phyloP scores from a whole-genome alignment of 2,329 filamentous ascomycete genomes.

The Waltergamsia citrina region DNA sequence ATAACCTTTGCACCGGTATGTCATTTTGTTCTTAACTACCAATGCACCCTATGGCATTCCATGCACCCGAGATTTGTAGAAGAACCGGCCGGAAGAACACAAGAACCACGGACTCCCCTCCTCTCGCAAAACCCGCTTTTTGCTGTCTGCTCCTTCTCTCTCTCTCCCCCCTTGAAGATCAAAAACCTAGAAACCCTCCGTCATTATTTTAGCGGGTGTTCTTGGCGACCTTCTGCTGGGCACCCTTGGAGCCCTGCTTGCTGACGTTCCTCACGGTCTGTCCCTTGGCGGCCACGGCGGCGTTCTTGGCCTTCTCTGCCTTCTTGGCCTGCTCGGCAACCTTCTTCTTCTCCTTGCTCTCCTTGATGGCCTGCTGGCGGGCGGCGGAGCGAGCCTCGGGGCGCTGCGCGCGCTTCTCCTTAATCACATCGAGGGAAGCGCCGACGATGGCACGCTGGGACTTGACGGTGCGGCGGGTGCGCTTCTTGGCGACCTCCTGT shows the following conservation, averaged over 20 bases:
- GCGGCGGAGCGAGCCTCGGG: conserved; percentile 92
- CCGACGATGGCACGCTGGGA: conserved; percentile 97
- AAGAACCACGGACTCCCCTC: conserved; percentile 28
- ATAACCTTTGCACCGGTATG: conserved; percentile 21
- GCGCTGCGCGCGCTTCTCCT: conserved; percentile 92
- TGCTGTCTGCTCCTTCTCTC: conserved; percentile 4
- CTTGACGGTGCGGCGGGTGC: conserved; percentile 96
- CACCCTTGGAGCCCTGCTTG: conserved; percentile 97
- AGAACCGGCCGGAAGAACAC: conserved; percentile 32
- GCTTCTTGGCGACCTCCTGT: conserved; percentile 99
- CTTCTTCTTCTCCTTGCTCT: conserved; percentile 97
- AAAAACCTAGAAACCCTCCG: conserved; percentile 1
- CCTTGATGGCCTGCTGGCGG: conserved; percentile 84
- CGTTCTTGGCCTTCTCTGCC: conserved; percentile 96
- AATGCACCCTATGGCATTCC: conserved; percentile 31
- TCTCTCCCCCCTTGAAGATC: conserved; percentile 7
- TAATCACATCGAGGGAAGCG: conserved; percentile 99
- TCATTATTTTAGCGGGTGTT: conserved; percentile 58
- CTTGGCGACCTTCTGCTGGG: conserved; percentile 74
- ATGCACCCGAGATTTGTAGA: conserved; percentile 30
- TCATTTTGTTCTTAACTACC: conserved; percentile 27
- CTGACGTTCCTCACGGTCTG: conserved; percentile 72
- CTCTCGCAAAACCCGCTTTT: conserved; percentile 4
- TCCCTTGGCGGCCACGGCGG: conserved; percentile 65
- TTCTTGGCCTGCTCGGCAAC: conserved; percentile 88